Evolutionary conservation across 2,329 filamentous ascomycete species (phyloP), one percentile per base, ranked within the genome.

Genomic region (Cordyceps fumosorosea): DNA sequence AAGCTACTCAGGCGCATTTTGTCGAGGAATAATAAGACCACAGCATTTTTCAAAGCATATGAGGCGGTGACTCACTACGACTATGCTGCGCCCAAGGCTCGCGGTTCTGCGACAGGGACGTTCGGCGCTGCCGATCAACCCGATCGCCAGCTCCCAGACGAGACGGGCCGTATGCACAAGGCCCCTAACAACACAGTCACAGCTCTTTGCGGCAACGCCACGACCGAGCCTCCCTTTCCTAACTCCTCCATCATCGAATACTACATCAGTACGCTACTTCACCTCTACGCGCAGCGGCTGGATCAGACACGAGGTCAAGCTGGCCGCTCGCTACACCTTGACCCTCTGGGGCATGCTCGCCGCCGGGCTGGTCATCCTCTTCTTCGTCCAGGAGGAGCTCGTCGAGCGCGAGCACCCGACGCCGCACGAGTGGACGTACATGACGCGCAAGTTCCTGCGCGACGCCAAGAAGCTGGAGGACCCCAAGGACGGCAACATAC

Each of bases 321-420:
- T 89, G 34, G 88, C 87, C 47, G 77, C 87, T 37, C 90, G 89
- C 66, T 91, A 85, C 72, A 87, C 83, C 0, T 68, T 81, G n/a
- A 80, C 84, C 32, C 74, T 90, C 47, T 93, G 87, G 81, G 82
- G 85, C 16, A 82, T 87, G 47, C 73, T 86, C 8, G 76, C 82
- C 51, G 82, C 88, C 63, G 74, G 86, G 48, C 77, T 84, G 45
- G 77, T 89, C 11, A 83, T 87, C 45, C 81, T 82, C 66, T 84
- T 86, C 65, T 87, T 87, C 18, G 71, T 91, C 42, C 81, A 89
- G 70, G 88, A 93, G 69, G 91, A 96, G 74, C 78, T 81, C 64
- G 79, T 90, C 51, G 92, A 97, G 76, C 82, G 88, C 54, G 79
- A 83, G 58, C 90, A 88, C 71, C 92, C 92, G 0, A 93, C 91